phyloP scores from a whole-genome alignment of 164 flowering plant genomes.

The Annona squamosa region DNA sequence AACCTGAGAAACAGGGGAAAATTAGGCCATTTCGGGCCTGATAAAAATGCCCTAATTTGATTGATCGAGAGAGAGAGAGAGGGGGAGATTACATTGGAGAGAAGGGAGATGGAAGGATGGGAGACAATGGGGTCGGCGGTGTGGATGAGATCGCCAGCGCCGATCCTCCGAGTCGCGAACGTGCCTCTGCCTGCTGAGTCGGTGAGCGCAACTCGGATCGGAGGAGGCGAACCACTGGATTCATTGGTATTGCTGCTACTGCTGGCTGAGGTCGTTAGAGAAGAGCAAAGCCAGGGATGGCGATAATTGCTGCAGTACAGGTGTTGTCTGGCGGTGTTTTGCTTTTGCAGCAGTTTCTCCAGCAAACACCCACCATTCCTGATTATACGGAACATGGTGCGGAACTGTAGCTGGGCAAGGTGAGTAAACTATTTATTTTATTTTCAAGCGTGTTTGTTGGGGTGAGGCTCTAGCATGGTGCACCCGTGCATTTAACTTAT shows the following conservation, averaged over 20 bases:
- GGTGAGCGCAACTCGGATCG: constrained; percentile 63
- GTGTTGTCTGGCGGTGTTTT: background rate
- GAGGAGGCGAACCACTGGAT: constrained; percentile 50
- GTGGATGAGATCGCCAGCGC: constrained; percentile 74
- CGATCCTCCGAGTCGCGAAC: constrained; percentile 71
- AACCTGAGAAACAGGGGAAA: constrained; percentile 7
- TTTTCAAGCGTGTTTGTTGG: too few relatives aligned
- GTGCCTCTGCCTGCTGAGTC: constrained; percentile 84
- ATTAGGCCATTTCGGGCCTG: background rate
- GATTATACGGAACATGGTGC: constrained; percentile 1
- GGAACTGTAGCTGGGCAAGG: background rate
- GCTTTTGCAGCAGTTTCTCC: background rate
- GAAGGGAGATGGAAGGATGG: constrained; percentile 53
- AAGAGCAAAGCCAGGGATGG: background rate
- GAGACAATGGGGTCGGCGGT: constrained; percentile 64
- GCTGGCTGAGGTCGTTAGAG: background rate
- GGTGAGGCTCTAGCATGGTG: too few relatives aligned
- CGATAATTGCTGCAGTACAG: background rate
- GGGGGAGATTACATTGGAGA: constrained; percentile 18
- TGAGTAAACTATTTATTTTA: background rate
- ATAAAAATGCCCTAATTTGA: too few relatives aligned
- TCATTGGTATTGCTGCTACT: background rate
- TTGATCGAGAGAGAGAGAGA: background rate
- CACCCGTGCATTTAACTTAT: too few relatives aligned
- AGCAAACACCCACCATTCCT: background rate